phyloP scores from a whole-genome alignment of 169 alveolate genomes.

The Plasmodium blacklocki region DNA sequence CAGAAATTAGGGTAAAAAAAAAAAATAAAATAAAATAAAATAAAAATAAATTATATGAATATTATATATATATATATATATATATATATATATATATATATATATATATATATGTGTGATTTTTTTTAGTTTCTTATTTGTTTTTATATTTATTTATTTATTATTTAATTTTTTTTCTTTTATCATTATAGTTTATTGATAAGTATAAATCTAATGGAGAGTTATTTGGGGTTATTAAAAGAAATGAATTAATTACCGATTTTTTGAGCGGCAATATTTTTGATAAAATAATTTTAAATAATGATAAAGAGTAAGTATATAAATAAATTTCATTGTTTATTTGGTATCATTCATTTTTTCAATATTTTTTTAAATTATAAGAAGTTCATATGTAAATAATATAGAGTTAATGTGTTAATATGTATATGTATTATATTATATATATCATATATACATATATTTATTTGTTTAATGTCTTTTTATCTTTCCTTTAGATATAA shows the following conservation, averaged over 20 bases:
- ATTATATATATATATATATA: constrained; percentile 3
- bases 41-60: neutral
- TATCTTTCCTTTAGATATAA: neutral
- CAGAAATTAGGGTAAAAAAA: neutral
- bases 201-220: neutral
- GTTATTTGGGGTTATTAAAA: constrained; percentile 22
- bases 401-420: neutral
- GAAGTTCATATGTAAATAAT: neutral
- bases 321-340: neutral
- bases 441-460: neutral
- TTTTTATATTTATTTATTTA: neutral
- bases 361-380: neutral
- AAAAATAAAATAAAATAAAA: too few species aligned
- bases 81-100: constrained; percentile 2
- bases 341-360: neutral
- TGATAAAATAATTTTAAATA: constrained; percentile 16
- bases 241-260: constrained; percentile 15
- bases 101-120: neutral
- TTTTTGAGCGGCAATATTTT: constrained; percentile 27
- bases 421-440: neutral
- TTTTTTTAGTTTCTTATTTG: neutral
- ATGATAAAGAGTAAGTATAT: constrained; percentile 8
- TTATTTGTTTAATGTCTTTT: neutral
- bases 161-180: neutral
- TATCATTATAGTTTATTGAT: constrained; percentile 8